Percentiles rank a stretch among this genome's conserved stretches.
phyloP scores from a whole-genome alignment of 2,329 filamentous ascomycete species.

The Amauroascus verrucosus region DNA sequence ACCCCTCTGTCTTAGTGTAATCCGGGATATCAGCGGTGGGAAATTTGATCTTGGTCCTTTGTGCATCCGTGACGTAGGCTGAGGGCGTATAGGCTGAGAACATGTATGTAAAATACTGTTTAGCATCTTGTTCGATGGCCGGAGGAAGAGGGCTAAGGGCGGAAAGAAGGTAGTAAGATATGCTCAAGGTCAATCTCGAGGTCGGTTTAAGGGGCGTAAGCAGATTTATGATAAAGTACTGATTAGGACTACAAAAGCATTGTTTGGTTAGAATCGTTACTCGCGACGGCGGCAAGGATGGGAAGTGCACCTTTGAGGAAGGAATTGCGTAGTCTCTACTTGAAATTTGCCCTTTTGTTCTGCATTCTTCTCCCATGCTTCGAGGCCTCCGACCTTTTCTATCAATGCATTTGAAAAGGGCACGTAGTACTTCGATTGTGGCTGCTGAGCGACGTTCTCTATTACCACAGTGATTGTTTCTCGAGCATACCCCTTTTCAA shows the following conservation, averaged over 20 bases:
- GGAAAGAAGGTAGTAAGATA: slow-evolving; percentile 72
- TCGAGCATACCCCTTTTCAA: slow-evolving; percentile 85
- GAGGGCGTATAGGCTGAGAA: slow-evolving; percentile 80
- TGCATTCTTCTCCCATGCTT: slow-evolving; percentile 88
- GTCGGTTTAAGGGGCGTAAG: slow-evolving; percentile 65
- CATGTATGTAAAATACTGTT: slow-evolving; percentile 75
- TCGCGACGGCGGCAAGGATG: not conserved
- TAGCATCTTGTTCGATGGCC: slow-evolving; percentile 69
- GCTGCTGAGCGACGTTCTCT: slow-evolving; percentile 68
- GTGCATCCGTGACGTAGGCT: slow-evolving; percentile 75
- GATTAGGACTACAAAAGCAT: slow-evolving; percentile 46
- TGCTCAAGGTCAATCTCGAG: slow-evolving; percentile 72
- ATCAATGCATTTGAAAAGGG: slow-evolving; percentile 72
- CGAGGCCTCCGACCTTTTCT: slow-evolving; percentile 68
- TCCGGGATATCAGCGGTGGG: slow-evolving; percentile 68
- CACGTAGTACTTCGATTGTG: slow-evolving; percentile 84
- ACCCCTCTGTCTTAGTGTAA: slow-evolving; percentile 61
- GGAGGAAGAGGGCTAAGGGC: slow-evolving; percentile 72
- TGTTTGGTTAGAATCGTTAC: not conserved
- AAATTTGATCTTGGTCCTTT: slow-evolving; percentile 96
- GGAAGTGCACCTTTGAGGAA: slow-evolving; percentile 21
- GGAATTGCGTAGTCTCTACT: slow-evolving; percentile 53
- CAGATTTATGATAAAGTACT: slow-evolving; percentile 78
- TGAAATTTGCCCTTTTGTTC: slow-evolving; percentile 55
- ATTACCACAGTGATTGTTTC: slow-evolving; percentile 91